Base-by-base conservation (phyloP, 2,329 filamentous ascomycete species). In the Zasmidium angulare region DNA sequence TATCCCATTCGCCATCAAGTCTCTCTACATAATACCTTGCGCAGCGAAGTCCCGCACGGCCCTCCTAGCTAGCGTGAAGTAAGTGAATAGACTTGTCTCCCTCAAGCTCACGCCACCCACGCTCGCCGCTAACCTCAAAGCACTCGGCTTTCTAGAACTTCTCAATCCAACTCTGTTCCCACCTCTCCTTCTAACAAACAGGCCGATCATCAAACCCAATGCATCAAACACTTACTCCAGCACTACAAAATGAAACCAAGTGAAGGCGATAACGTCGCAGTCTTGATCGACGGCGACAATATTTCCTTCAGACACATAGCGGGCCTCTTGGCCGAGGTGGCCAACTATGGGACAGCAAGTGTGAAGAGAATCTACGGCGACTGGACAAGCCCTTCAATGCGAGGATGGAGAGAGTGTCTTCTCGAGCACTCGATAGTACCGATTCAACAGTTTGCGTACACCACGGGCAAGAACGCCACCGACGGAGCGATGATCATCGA, bases 401-500 rank as follows among this genome's bases (percentile, higher is more conserved):
- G 61, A 2, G 53, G 62, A 29, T 71, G 70, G 69, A 69, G 68
- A 47, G 26, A 59, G 10, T 66, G 63, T 29, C 60, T 69, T 12
- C 61, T 69, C 3, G 60, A 68, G 24, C 62, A 71, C 53, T 69
- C 67, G 0, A 64, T 70, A 43, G 56, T 63, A 6, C 69, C 69
- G 1, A 68, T 71, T 23, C 70, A 71, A 29, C 69, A 71, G 52
- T 70, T 70, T 46, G 68, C 69, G 4, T 72, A 72, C 53, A 73
- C 70, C 1, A 69, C 62, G 0, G 66, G 66, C n/a, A 72, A 72
- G 55, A 72, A 72, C 20, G 66, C 70, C 19, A 73, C 70, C 1
- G 68, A 72, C 26, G 68, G 68, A 20, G 69, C 69, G 1, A 74
- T 75, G 72, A 74, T 74, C 47, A 74, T 73, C 23, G 68, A 75